Base-by-base conservation (phyloP, 495 filamentous ascomycete genomes). In the Parachaetomium inaequale region DNA sequence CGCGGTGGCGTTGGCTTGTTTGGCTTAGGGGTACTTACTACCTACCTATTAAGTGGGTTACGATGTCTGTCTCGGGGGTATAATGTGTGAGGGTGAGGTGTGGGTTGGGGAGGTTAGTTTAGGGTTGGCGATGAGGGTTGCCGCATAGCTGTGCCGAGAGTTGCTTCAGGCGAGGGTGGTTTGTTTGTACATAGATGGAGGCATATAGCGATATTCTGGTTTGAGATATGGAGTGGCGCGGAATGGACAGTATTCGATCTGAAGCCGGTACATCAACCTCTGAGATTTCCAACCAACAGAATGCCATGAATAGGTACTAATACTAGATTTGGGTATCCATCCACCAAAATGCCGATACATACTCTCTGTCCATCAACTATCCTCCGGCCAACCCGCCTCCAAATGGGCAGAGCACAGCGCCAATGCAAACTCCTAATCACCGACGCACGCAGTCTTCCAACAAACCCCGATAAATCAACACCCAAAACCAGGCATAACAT, bases 1-100 rank as follows among this genome's bases (percentile, higher is more conserved):
- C 6, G 85, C 85, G 0, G 84, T 88, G 7, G 83, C 83, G 21
- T 75, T 83, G 21, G 79, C 79, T 32, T 82, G 79, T 65, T 68
- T 80, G 11, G 2, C 19, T 1, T 51, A 31, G 32, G 19, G 4
- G 4, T 53, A 0, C 21, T 23, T 55, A 6, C n/a, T n/a, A n/a
- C n/a, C n/a, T n/a, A n/a, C n/a, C n/a, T n/a, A n/a, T n/a, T n/a
- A n/a, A n/a, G n/a, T n/a, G n/a, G n/a, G n/a, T n/a, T n/a, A n/a
- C n/a, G n/a, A n/a, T n/a, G n/a, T n/a, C n/a, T n/a, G n/a, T n/a
- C n/a, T n/a, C n/a, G n/a, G n/a, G 14, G 47, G 47, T 51, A 5
- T 51, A 40, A 40, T 40, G 36, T 12, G 8, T 15, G 8, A 10
- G 1, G 36, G 14, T 2, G 36, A 40, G 34, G 34, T 11, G 8